A percentile compares a stretch with the other conserved stretches of the same genome.
phyloP scores from a whole-genome alignment of 73 alveolate species.

The Symbiodinium natans region DNA sequence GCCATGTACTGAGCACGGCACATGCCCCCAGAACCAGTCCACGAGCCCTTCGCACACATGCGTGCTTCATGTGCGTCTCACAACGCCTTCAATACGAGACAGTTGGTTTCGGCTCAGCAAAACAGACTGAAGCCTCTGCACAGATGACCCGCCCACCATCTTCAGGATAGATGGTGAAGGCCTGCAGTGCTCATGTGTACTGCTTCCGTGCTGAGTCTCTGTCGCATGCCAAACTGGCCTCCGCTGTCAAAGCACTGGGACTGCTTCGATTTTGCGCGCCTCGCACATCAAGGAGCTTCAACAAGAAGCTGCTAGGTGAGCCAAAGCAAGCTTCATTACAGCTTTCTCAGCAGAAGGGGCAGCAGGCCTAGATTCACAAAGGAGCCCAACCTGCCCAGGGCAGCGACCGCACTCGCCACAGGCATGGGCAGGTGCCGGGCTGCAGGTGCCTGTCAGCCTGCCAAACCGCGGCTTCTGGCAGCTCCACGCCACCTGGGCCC shows the following conservation, averaged over 20 bases:
- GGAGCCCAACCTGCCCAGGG: not conserved
- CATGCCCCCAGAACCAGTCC: not conserved
- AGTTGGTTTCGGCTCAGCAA: not conserved
- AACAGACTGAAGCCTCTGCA: slow-evolving; percentile 12
- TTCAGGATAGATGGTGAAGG: not conserved
- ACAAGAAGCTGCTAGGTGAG: too few species aligned
- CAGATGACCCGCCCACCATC: slow-evolving; percentile 16
- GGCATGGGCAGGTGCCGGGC: not conserved
- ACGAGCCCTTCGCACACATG: not conserved
- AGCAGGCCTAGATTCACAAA: not conserved
- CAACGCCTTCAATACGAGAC: not conserved
- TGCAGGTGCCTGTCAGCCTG: slow-evolving; percentile 13
- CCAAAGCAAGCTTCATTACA: too few species aligned
- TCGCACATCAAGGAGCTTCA: too few species aligned
- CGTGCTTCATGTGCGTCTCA: not conserved
- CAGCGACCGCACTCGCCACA: not conserved
- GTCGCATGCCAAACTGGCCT: not conserved
- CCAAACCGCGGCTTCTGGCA: slow-evolving; percentile 68
- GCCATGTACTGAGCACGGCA: not conserved
- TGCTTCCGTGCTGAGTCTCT: too few species aligned
- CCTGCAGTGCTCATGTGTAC: not conserved
- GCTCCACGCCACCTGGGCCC: slow-evolving; percentile 12
- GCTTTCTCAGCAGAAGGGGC: too few species aligned
- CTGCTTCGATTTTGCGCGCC: slow-evolving; percentile 23
- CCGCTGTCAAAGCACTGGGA: slow-evolving; percentile 18